A percentile compares a stretch with the other conserved stretches of the same genome.
phyloP scores from a whole-genome alignment of 2,329 filamentous ascomycete genomes.

The Colletotrichum lindemuthianum region DNA sequence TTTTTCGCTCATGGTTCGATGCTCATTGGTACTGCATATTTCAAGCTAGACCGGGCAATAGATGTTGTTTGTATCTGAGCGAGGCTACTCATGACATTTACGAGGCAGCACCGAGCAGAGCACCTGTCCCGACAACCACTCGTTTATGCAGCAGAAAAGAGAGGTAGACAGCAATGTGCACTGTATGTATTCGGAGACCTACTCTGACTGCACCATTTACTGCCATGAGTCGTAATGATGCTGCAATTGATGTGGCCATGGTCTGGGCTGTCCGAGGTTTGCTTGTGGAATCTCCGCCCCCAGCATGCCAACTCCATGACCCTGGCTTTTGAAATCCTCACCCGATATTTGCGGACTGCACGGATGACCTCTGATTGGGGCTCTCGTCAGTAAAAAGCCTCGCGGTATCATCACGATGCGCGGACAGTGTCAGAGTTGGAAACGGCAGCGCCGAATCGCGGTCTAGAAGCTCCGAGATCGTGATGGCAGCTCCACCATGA shows the following conservation, averaged over 20 bases:
- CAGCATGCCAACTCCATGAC: slow-evolving; percentile 9
- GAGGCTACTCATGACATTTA: too few species aligned
- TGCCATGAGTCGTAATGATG: slow-evolving; percentile 6
- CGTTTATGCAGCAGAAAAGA: too few species aligned
- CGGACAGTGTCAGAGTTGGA: background rate
- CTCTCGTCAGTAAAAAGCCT: background rate
- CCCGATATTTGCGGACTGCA: slow-evolving; percentile 7
- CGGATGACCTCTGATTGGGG: background rate
- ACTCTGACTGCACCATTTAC: background rate
- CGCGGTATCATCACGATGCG: slow-evolving; percentile 19
- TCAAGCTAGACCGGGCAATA: too few species aligned
- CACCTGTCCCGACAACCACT: too few species aligned
- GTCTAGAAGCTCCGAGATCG: slow-evolving; percentile 32
- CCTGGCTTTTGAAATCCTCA: background rate
- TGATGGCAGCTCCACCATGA: slow-evolving; percentile 20
- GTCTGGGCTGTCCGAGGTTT: background rate
- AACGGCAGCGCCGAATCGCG: slow-evolving; percentile 10
- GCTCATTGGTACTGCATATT: too few species aligned
- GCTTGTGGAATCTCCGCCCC: slow-evolving; percentile 5
- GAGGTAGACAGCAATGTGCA: too few species aligned
- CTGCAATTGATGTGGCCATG: slow-evolving; percentile 6
- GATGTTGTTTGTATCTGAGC: too few species aligned
- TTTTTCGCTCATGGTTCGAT: background rate
- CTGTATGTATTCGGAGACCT: too few species aligned
- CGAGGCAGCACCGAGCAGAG: too few species aligned